Base-by-base conservation (phyloP, 2,329 filamentous ascomycete species). In the Parascedosporium putredinis region DNA sequence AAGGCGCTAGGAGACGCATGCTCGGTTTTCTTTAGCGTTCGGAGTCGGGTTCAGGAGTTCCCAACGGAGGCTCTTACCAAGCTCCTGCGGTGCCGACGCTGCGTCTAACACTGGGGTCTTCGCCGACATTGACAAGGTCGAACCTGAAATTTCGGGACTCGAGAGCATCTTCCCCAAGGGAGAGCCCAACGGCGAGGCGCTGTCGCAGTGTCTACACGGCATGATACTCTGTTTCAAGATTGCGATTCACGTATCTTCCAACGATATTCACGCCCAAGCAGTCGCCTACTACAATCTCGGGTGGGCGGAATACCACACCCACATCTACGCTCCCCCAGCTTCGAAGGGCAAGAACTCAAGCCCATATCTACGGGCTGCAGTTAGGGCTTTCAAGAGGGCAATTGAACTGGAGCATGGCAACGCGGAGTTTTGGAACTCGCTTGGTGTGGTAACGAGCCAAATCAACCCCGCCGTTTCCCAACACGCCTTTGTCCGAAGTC, bases 271-370 rank as follows among this genome's bases (percentile, higher is more conserved):
- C 62, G 90, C 91, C 3, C 90, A 94, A 65, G 88, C 93, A 1
- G 87, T 97, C n/a, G 88, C 90, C 0, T 93, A 91, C 76, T 98
- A 95, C 67, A 98, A 98, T 59, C 72, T 98, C 16, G 93, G 93
- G 38, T 97, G 90, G 87, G 86, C 88, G 1, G 93, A 98, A 63
- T 81, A 93, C 61, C 79, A 84, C 42, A 86, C 89, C 1, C 87
- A 94, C 60, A 69, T 73, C 9, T 87, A 81, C 59, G 70, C 88
- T 18, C 76, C 75, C 31, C 62, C 63, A 1, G 61, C n/a, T 31
- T 9, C 5, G 33, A 36, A 66, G 3, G 59, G 74, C 44, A 70
- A 80, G 59, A 84, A 75, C 58, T 72, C 75, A 16, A 76, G 80
- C 60, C 76, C 75, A 56, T 89, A 88, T 56, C 72, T 93, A 44